Base-by-base conservation (phyloP, 768 basidiomycete species). In the Cubamyces lactineus region DNA sequence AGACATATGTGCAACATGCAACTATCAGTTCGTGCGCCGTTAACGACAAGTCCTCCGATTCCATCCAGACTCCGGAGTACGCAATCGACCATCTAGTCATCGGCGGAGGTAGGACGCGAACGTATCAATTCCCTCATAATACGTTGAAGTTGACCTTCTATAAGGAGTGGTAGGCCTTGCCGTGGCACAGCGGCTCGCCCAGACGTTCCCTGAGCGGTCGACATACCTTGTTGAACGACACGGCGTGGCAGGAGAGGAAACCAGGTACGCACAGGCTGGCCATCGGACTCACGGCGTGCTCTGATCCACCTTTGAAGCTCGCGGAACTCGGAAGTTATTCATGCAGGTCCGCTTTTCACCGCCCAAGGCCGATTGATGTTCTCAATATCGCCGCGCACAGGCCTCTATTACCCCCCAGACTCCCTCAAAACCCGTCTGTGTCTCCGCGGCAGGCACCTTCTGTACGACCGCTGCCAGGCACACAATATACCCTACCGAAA, bases 261-360 rank as follows among this genome's bases (percentile, higher is more conserved):
- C 79, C 21, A 96, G 93, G 92, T 87, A 67, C 46, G 69, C 38
- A 21, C 67, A 54, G 40, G 53, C 15, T 57, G 24, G 42, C 53
- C 23, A 61, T 17, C 5, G 34, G 19, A 41, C 19, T 9, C 47
- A 0, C 6, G 49, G 17, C 15, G 57, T 21, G 24, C 13, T 17
- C 41, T 46, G 53, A 59, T n/a, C 63, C 54, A 46, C 26, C 39
- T 56, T 4, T 50, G 34, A 34, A 95, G 94, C 72, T 94, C 92
- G 42, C 85, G 96, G 16, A 97, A 96, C 72, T 96, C 94, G 0
- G 96, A 97, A 70, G 96, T 98, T 23, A 90, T 98, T 26, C 96
- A 98, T 76, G 88, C 92, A 62, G 94, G 91, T 86, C 70, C 45
- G 71, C 58, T 6, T 5, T 15, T 24, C 45, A 46, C 45, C 23